Percentiles rank a stretch among this genome's conserved stretches.
These are phyloP conservation scores for Myrica gale DNA, from an alignment of 306 rosid genomes.

Conservation along the genomic window DNA sequence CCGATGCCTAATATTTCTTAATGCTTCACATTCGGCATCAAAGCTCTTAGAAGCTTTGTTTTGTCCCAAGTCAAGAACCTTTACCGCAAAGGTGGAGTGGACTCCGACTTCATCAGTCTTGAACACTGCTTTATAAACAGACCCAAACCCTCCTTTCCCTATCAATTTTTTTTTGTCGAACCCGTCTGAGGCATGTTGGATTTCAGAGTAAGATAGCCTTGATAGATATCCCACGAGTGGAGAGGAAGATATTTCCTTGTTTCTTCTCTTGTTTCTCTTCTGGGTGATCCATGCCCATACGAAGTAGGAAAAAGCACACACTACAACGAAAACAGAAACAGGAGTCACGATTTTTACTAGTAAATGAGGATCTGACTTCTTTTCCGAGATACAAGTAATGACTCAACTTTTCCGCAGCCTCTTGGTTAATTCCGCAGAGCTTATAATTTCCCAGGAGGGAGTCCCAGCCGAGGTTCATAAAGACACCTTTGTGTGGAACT, in stretches of 20 bases:
- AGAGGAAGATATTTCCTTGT: not conserved
- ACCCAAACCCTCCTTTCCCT: not conserved
- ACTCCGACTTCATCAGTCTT: not conserved
- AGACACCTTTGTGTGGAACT: conserved; percentile 35
- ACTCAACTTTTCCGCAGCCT: conserved; percentile 25
- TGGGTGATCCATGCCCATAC: not conserved
- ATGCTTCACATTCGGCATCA: conserved; percentile 41
- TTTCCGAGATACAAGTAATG: not conserved
- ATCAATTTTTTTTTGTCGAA: not conserved
- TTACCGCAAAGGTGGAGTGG: conserved; percentile 34
- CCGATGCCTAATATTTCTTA: conserved; percentile 38
- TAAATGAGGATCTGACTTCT: not conserved
- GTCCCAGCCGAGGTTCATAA: conserved; percentile 30
- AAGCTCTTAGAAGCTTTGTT: conserved; percentile 44
- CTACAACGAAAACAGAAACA: not conserved
- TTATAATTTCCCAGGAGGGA: conserved; percentile 34
- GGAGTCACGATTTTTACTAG: not conserved
- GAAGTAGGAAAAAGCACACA: not conserved
- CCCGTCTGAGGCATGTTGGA: not conserved
- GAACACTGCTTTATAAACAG: not conserved
- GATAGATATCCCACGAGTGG: not conserved
- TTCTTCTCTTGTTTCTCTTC: not conserved
- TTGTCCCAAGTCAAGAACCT: conserved; percentile 42
- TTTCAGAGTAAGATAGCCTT: not conserved
- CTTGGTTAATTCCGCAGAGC: conserved; percentile 33